A percentile compares a stretch with the other conserved stretches of the same genome.
Evolutionary conservation across 192 early-diverging fungal species (phyloP).

Genomic region (Allomyces javanicus): DNA sequence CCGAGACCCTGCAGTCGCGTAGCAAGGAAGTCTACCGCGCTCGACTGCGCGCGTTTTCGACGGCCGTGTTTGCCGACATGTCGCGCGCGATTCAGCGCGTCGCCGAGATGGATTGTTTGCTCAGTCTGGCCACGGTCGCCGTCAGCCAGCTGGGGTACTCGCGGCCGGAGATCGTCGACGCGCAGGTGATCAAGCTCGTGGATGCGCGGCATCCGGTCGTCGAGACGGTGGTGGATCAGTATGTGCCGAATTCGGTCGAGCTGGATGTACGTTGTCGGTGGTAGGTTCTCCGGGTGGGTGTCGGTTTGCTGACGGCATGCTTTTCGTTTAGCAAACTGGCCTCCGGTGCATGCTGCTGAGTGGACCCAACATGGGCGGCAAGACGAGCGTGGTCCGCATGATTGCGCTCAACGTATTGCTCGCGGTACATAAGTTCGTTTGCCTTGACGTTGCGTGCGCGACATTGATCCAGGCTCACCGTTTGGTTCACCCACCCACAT

Average conservation of each 20-base stretch:
- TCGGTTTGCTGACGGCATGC: too few relatives aligned
- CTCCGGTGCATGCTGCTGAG: slow-evolving; percentile 18
- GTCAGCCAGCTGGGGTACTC: slow-evolving; percentile 25
- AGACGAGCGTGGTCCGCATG: slow-evolving; percentile 46
- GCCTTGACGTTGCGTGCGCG: neutral
- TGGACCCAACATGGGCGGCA: slow-evolving; percentile 69
- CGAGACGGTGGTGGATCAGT: slow-evolving; percentile 28
- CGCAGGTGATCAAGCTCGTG: slow-evolving; percentile 23
- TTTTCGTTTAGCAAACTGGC: slow-evolving; percentile 1
- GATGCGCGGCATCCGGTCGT: slow-evolving; percentile 56
- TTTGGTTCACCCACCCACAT: slow-evolving; percentile 16
- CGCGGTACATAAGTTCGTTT: neutral
- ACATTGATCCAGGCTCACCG: slow-evolving; percentile 11
- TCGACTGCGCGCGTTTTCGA: slow-evolving; percentile 32
- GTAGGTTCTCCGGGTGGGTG: too few relatives aligned
- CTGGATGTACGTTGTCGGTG: slow-evolving; percentile 10
- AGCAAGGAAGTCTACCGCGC: slow-evolving; percentile 32
- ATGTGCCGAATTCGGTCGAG: slow-evolving; percentile 41
- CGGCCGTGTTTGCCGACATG: slow-evolving; percentile 33
- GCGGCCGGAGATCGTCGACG: slow-evolving; percentile 31
- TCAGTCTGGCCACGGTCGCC: slow-evolving; percentile 34
- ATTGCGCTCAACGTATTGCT: slow-evolving; percentile 21
- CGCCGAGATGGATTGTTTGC: slow-evolving; percentile 42
- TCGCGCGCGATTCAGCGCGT: slow-evolving; percentile 21
- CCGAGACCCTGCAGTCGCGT: slow-evolving; percentile 30